Evolutionary conservation across 257 asterid genomes (phyloP), one percentile per base, ranked within the genome.

Genomic region (Verbena officinalis): DNA sequence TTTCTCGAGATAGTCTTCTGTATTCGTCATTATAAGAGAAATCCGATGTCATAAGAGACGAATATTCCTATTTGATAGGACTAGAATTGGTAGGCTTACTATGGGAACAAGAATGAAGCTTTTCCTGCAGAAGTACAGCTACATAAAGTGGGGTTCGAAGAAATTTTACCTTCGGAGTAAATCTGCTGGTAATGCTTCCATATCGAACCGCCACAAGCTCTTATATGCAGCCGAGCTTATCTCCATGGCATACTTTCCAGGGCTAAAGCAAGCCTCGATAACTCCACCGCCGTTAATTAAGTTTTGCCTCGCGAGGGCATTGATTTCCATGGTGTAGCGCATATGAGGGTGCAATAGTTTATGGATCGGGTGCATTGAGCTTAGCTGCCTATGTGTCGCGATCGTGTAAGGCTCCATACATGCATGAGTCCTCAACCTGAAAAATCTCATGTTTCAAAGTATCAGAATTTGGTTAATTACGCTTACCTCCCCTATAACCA

Each of bases 401-500:
- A 93, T 90, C 57, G 90, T 86, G 59, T 83, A 87, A 54, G 98
- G 91, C 52, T 93, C 98, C 84, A 80, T 76, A 30, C 83, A 68
- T n/a, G 98, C 98, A 79, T 93, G 98, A 61, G 98, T 91, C 82
- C 78, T 84, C 81, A 91, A 57, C 98, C 98, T 88, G 86, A 68
- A 67, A 14, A 53, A 73, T 62, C 16, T 30, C 78, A 69, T 51
- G 40, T 40, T 42, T 34, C 58, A 36, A 36, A 31, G 53, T 2
- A 9, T 43, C 12, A 20, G 38, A 55, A 20, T 61, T 27, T 27
- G 33, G 33, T 27, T 27, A 2, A 27, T 27, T 27, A n/a, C n/a
- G n/a, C n/a, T n/a, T n/a, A n/a, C n/a, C n/a, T n/a, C n/a, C n/a
- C n/a, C n/a, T n/a, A n/a, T n/a, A n/a, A n/a, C n/a, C n/a, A n/a